phyloP scores from a whole-genome alignment of 2,329 filamentous ascomycete genomes.

The Verruconis gallopava region DNA sequence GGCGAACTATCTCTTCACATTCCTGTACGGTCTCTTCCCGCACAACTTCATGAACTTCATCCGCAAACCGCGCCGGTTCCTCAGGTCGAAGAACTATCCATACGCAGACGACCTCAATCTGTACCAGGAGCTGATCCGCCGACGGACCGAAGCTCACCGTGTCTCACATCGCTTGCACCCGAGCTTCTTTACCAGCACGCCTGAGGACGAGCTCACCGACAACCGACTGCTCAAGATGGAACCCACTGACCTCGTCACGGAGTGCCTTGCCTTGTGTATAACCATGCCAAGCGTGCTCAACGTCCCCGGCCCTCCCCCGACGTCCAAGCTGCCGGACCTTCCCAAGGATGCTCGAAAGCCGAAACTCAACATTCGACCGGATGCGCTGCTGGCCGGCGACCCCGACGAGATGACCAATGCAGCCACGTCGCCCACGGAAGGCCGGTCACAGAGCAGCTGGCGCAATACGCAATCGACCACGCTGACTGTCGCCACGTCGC shows the following conservation, averaged over 20 bases:
- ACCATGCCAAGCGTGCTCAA: conserved; percentile 27
- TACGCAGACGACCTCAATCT: conserved; percentile 64
- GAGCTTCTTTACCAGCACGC: conserved; percentile 70
- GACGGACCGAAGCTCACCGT: conserved; percentile 62
- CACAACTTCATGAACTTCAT: conserved; percentile 82
- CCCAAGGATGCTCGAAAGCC: conserved; percentile 21
- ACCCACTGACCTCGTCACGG: conserved; percentile 64
- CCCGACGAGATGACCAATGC: conserved; percentile 17
- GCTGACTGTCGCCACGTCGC: conserved; percentile 18
- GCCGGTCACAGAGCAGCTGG: conserved; percentile 32
- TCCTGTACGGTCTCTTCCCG: conserved; percentile 71
- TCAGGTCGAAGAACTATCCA: conserved; percentile 58
- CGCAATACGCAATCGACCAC: conserved; percentile 42
- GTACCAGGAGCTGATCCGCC: conserved; percentile 63
- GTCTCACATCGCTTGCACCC: conserved; percentile 63
- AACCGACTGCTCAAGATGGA: conserved; percentile 71
- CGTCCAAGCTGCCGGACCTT: conserved; percentile 31
- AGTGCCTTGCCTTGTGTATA: conserved; percentile 59
- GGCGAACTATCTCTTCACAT: conserved; percentile 63
- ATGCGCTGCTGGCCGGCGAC: conserved; percentile 21
- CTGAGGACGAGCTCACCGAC: conserved; percentile 68
- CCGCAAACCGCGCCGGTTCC: conserved; percentile 64
- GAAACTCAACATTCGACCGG: conserved; percentile 22
- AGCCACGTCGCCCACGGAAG: conserved; percentile 16
- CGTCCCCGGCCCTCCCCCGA: conserved; percentile 35